Evolutionary conservation across 176 grass and related monocot species (phyloP).

Genomic region (Oryza glumipatula): DNA sequence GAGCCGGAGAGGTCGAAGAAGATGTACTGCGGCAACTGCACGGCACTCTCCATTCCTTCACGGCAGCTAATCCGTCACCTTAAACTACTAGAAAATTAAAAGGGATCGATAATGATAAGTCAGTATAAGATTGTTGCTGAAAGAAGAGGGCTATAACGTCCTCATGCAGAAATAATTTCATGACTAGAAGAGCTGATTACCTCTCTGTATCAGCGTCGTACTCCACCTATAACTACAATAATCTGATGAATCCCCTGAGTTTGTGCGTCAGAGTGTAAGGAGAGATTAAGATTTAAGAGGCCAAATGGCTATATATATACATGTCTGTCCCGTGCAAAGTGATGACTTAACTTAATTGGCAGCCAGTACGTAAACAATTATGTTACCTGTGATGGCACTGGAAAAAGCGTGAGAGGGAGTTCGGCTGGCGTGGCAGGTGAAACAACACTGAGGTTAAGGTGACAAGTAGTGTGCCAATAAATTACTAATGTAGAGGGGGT

Average conservation of each 20-base stretch:
- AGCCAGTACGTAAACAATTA: not conserved
- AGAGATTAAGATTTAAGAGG: not conserved
- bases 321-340: not conserved
- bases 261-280: not conserved
- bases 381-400: not conserved
- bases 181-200: not conserved
- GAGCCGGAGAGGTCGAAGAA: slow-evolving; percentile 39
- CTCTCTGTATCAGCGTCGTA: not conserved
- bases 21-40: slow-evolving; percentile 2
- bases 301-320: slow-evolving; percentile 24
- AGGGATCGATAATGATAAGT: no score
- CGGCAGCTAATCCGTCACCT: no score
- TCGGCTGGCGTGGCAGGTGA: slow-evolving; percentile 5
- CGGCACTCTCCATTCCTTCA: slow-evolving; percentile 17
- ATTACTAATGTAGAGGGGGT: not conserved
- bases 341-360: not conserved
- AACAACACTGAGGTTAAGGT: slow-evolving; percentile 25
- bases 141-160: not conserved
- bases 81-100: no score
- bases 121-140: no score
- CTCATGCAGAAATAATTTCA: not conserved
- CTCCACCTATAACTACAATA: not conserved
- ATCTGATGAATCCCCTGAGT: not conserved
- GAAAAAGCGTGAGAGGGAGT: not conserved
- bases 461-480: not conserved